These are phyloP conservation scores for Geosmithia putterillii DNA, from an alignment of 2,329 filamentous ascomycete genomes.

Conservation along the genomic window DNA sequence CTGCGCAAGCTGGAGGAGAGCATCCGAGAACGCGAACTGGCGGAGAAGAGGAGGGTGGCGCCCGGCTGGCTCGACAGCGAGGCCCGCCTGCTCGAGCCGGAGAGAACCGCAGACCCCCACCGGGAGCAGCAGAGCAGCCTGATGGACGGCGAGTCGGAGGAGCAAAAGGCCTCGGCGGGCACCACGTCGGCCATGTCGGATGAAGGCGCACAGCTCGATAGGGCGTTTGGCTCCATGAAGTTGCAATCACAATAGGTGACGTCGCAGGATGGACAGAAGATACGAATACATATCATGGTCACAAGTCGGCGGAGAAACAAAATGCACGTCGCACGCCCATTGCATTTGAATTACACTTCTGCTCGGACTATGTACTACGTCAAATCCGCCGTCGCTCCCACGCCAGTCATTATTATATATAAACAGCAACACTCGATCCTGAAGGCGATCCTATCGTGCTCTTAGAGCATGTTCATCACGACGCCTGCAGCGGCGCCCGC, in stretches of 20 bases:
- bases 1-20: constrained; percentile 59
- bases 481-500: constrained; percentile 4
- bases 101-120: constrained; percentile 23
- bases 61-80: constrained; percentile 75
- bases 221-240: constrained; percentile 40
- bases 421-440: too few relatives aligned
- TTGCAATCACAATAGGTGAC: constrained; percentile 11
- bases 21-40: constrained; percentile 53
- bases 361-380: background rate
- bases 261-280: background rate
- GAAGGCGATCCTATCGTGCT: too few relatives aligned
- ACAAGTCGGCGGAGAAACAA: too few relatives aligned
- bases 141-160: constrained; percentile 7
- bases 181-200: constrained; percentile 18
- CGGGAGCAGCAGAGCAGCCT: background rate
- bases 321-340: too few relatives aligned
- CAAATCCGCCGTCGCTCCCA: background rate
- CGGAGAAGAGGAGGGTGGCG: constrained; percentile 68
- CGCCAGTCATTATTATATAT: constrained; percentile 1
- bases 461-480: constrained; percentile 8
- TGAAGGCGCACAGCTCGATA: constrained; percentile 43
- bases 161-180: constrained; percentile 11
- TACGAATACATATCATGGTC: background rate
- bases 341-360: too few relatives aligned
- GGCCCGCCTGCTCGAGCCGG: constrained; percentile 55